Base-by-base conservation (phyloP, 148 eudicot genomes). In the Euryodendron excelsum region DNA sequence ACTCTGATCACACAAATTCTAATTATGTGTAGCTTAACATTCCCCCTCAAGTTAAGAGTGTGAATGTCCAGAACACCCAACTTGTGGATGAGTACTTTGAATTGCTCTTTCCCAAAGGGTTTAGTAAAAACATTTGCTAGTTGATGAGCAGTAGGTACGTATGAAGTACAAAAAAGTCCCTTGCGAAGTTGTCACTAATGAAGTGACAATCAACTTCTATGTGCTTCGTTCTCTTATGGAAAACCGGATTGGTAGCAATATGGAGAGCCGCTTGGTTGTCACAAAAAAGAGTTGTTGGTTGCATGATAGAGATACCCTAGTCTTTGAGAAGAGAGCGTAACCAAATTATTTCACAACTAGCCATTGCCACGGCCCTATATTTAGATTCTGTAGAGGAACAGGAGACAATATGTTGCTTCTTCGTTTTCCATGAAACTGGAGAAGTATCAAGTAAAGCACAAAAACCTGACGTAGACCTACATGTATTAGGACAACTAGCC, bases 81-180 rank as follows among this genome's bases (percentile, higher is more conserved):
- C 61, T 74, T 74, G 67, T 8, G 0, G 5, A 5, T 13, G 27
- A 25, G 33, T 15, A 34, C 13, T 6, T 1, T 1, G 28, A 74
- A 74, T 58, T 59, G 50, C 11, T 74, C 53, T 37, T 58, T 74
- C 6, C 67, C 53, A 5, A 59, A 59, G 20, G 52, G 15, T 53
- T 74, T 74, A 11, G 77, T 74, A 23, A 74, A 74, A 33, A 74
- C n/a, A n/a, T n/a, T n/a, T n/a, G 50, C 53, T 3, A 74, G 39
- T 14, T 74, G 34, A 17, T 2, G 20, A 6, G n/a, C 14, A 6
- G 36, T 58, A 56, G 68, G 33, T 3, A 74, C 52, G 39, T 74
- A 59, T 12, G 21, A 36, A 37, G 66, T 21, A 6, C 14, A 27
- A 5, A 59, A 23, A 4, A 59, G 3, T 12, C 48, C 15, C 3